Evolutionary conservation across 495 filamentous ascomycete genomes (phyloP).

Genomic region (Neurospora sublineolata): DNA sequence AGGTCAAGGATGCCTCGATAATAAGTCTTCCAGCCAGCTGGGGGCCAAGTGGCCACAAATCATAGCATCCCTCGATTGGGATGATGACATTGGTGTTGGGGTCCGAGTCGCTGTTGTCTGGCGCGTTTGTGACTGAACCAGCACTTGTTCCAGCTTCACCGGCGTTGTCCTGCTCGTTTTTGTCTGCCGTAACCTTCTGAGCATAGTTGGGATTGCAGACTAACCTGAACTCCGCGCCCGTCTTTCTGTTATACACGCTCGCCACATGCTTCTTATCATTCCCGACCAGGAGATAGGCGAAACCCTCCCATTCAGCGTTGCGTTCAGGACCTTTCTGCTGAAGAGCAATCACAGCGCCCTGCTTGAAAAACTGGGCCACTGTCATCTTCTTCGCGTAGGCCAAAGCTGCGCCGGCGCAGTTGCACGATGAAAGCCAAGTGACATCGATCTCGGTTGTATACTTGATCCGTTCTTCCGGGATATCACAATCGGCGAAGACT

Average conservation of each 20-base stretch:
- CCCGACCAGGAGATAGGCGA: not conserved
- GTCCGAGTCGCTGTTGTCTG: not conserved
- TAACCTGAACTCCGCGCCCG: not conserved
- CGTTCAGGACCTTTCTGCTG: not conserved
- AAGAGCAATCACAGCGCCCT: conserved; percentile 2
- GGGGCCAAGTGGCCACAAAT: not conserved
- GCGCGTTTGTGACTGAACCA: not conserved
- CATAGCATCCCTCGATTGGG: not conserved
- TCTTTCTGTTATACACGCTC: not conserved
- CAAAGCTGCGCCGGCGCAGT: conserved; percentile 1
- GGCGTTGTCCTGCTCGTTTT: not conserved
- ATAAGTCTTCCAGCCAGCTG: not conserved
- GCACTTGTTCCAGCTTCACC: not conserved
- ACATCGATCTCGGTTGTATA: not conserved
- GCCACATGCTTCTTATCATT: not conserved
- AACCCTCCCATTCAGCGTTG: not conserved
- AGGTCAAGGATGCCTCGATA: not conserved
- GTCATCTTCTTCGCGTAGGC: conserved; percentile 1
- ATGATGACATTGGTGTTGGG: not conserved
- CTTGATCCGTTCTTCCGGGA: not conserved
- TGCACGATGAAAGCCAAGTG: not conserved
- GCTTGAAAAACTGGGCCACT: not conserved
- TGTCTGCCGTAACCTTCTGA: not conserved
- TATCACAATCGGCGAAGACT: not conserved
- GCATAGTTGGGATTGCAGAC: conserved; percentile 2